Conservation (phyloP, 139 green algal genomes). For the Auxenochlorella protothecoides region DNA sequence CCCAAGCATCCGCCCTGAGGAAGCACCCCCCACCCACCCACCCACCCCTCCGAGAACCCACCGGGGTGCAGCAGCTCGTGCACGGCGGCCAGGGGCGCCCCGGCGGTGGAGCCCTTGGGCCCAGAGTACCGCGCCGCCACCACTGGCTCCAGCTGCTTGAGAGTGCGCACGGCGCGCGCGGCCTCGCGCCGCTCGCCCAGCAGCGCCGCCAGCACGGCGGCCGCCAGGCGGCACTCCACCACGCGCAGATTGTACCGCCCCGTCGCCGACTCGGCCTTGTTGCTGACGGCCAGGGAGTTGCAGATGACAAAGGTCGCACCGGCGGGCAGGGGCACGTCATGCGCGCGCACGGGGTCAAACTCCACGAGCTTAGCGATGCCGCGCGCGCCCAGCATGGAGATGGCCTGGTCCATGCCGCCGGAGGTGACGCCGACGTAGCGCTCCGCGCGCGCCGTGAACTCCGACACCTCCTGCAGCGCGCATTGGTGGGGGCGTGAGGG, state of each 20-base stretch:
- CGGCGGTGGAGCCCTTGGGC: constrained; percentile 4
- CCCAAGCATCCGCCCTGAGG: no score
- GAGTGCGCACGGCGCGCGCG: constrained; percentile 14
- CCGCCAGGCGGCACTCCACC: constrained; percentile 81
- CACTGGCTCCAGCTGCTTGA: constrained; percentile 41
- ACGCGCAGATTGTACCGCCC: constrained; percentile 89
- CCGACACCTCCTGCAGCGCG: constrained; percentile 56
- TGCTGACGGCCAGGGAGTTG: constrained; percentile 82
- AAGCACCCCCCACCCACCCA: no score
- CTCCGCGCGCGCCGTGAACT: constrained; percentile 68
- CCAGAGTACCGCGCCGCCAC: constrained; percentile 12
- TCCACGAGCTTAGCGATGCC: constrained; percentile 64
- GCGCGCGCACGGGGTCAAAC: constrained; percentile 66
- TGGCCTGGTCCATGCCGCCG: constrained; percentile 97
- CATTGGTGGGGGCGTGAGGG: background rate
- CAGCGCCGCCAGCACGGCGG: constrained; percentile 51
- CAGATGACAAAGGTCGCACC: constrained; percentile 84
- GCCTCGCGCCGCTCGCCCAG: constrained; percentile 37
- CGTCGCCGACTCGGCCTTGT: constrained; percentile 83
- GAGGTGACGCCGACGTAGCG: constrained; percentile 73
- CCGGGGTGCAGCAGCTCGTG: constrained; percentile 50
- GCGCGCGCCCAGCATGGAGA: constrained; percentile 75
- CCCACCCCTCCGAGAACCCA: background rate
- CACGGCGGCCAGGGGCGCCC: constrained; percentile 25
- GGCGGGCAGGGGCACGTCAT: constrained; percentile 69